Conservation (phyloP, 345 rosid genomes). For the Corymbia maculata region DNA sequence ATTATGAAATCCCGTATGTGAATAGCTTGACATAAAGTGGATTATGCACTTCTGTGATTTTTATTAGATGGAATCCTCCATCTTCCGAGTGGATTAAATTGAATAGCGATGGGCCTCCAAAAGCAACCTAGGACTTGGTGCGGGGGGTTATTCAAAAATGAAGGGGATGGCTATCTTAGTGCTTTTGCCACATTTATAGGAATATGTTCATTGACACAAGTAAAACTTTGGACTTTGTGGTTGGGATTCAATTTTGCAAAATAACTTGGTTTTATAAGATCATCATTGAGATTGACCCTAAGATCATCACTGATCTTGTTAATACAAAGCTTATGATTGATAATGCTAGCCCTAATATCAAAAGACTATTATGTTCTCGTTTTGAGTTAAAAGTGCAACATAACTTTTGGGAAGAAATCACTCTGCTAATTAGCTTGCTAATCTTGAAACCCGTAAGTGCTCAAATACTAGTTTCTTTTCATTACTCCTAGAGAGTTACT, state of each 20-base stretch:
- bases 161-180: not conserved
- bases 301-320: not conserved
- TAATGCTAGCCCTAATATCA: not conserved
- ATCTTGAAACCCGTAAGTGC: not conserved
- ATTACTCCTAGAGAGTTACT: not conserved
- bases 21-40: not conserved
- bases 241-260: not conserved
- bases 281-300: not conserved
- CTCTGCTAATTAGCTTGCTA: not conserved
- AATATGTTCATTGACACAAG: no score
- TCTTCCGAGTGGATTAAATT: not conserved
- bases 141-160: not conserved
- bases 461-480: not conserved
- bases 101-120: not conserved
- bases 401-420: accelerated
- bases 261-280: not conserved
- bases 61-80: not conserved
- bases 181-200: no score
- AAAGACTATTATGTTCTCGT: accelerated
- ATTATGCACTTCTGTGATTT: not conserved
- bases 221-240: no score
- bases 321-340: not conserved
- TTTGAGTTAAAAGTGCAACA: not conserved
- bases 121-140: not conserved
- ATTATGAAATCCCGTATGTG: not conserved